These are phyloP conservation scores for Phoma herbarum DNA, from an alignment of 2,329 filamentous ascomycete species.

Conservation along the genomic window DNA sequence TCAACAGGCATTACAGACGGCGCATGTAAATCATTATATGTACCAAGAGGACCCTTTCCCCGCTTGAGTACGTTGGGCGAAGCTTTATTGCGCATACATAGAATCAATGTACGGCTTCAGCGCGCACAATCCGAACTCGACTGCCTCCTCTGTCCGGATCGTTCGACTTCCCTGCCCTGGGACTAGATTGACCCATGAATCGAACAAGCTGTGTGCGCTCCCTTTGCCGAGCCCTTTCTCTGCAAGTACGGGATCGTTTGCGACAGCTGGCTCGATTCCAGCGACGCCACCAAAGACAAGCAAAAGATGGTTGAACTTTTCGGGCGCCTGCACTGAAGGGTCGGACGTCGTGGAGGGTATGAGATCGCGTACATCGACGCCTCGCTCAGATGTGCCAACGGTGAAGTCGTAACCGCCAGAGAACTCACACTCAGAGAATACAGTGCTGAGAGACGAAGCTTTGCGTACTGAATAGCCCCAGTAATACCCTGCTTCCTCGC, in stretches of 20 bases:
- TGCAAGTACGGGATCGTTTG: constrained; percentile 66
- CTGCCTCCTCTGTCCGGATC: constrained; percentile 83
- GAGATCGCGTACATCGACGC: constrained; percentile 58
- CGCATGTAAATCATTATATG: too few relatives aligned
- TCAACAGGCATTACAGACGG: too few relatives aligned
- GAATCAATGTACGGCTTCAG: constrained; percentile 60
- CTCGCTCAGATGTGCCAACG: constrained; percentile 84
- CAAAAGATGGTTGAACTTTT: constrained; percentile 73
- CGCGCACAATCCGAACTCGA: constrained; percentile 78
- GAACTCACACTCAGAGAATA: constrained; percentile 80
- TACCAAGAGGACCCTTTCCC: too few relatives aligned
- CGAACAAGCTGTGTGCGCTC: constrained; percentile 76
- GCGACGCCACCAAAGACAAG: constrained; percentile 83
- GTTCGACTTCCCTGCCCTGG: constrained; percentile 82
- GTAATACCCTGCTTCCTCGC: constrained; percentile 81
- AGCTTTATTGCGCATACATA: too few relatives aligned
- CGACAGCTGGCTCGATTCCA: constrained; percentile 78
- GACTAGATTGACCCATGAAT: constrained; percentile 83
- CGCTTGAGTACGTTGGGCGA: too few relatives aligned
- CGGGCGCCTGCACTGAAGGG: constrained; percentile 35
- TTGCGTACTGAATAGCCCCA: constrained; percentile 82
- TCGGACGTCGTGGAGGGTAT: constrained; percentile 28
- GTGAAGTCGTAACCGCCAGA: constrained; percentile 83
- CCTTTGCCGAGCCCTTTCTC: constrained; percentile 70
- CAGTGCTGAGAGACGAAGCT: constrained; percentile 70